Base-by-base conservation (phyloP, 768 basidiomycete species). In the Cubamyces lactineus region DNA sequence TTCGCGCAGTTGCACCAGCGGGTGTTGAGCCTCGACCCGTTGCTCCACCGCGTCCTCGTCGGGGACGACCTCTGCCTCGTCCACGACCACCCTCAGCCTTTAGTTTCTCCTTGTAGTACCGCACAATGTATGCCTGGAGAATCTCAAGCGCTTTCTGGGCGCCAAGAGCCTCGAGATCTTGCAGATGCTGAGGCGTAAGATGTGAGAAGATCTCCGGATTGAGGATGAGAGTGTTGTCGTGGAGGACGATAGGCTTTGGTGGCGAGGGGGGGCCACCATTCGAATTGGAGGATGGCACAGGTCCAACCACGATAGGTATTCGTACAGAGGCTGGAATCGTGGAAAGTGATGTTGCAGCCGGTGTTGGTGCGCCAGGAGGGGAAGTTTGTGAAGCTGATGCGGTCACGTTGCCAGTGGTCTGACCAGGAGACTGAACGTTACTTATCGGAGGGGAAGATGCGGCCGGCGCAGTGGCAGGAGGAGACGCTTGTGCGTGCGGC, bases 191-290 rank as follows among this genome's bases (percentile, higher is more conserved):
- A 46, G 81, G 78, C 3, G 88, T 85, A 13, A 96, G 81, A 57
- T 87, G 86, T 9, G 88, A 83, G 70, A 97, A 97, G 38, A 96
- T 88, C 21, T 82, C 81, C 2, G 95, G 95, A 68, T 92, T 91
- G 40, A 97, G 84, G 58, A 94, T 85, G 21, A 97, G 82, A 30
- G 84, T 88, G 55, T 92, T 88, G 66, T 94, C 88, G 64, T 96
- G 92, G 13, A 96, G 76, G 23, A 92, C 85, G 78, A 97, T 93
- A 34, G 86, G 86, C 28, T 80, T 81, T 2, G 75, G 71, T 1
- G 76, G 72, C 13, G 69, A 49, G 23, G 71, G 50, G n/a, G 74
- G 59, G 16, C 69, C 60, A 4, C 74, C 61, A 69, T 82, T 63
- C 71, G 75, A 39, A 74, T 82, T 40, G 71, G 80, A 75, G 15